phyloP scores from a whole-genome alignment of 148 eudicot species.

The Diospyros lotus region DNA sequence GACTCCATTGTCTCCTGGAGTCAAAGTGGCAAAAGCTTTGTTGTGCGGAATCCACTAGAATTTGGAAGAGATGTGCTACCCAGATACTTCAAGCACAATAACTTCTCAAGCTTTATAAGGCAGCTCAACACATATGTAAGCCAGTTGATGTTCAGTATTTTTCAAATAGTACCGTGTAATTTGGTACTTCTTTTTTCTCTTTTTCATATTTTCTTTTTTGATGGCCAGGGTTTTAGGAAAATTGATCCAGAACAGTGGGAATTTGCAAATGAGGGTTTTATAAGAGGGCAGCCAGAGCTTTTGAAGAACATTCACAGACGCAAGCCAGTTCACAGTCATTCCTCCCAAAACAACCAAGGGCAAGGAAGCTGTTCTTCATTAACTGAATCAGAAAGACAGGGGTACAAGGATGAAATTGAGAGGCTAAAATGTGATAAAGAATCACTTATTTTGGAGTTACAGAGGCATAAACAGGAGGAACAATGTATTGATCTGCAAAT shows the following conservation, averaged over 20 bases:
- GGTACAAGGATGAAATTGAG: slow-evolving; percentile 55
- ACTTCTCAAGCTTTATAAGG: slow-evolving; percentile 90
- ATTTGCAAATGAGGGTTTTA: slow-evolving; percentile 81
- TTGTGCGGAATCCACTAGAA: slow-evolving; percentile 71
- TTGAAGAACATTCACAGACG: slow-evolving; percentile 80
- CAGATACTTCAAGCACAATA: slow-evolving; percentile 83
- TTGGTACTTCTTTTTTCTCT: not conserved
- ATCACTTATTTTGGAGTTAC: slow-evolving; percentile 41
- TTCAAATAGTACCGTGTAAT: not conserved
- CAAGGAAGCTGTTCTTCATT: slow-evolving; percentile 45
- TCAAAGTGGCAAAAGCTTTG: slow-evolving; percentile 56
- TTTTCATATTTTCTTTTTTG: not conserved
- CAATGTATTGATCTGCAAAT: slow-evolving; percentile 35
- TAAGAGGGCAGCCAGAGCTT: slow-evolving; percentile 77
- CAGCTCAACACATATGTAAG: slow-evolving; percentile 93
- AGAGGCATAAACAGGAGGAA: slow-evolving; percentile 46
- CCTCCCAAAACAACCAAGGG: slow-evolving; percentile 41
- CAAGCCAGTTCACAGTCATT: slow-evolving; percentile 94
- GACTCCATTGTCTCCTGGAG: slow-evolving; percentile 80
- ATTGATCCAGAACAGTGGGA: slow-evolving; percentile 95
- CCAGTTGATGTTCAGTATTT: not conserved
- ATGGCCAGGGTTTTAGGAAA: slow-evolving; percentile 79
- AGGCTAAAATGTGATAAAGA: slow-evolving; percentile 49
- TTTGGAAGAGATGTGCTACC: slow-evolving; percentile 70
- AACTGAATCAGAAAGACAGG: slow-evolving; percentile 59